A percentile compares a stretch with the other conserved stretches of the same genome.
phyloP scores from a whole-genome alignment of 2,329 filamentous ascomycete species.

The Verticillium nonalfalfae region DNA sequence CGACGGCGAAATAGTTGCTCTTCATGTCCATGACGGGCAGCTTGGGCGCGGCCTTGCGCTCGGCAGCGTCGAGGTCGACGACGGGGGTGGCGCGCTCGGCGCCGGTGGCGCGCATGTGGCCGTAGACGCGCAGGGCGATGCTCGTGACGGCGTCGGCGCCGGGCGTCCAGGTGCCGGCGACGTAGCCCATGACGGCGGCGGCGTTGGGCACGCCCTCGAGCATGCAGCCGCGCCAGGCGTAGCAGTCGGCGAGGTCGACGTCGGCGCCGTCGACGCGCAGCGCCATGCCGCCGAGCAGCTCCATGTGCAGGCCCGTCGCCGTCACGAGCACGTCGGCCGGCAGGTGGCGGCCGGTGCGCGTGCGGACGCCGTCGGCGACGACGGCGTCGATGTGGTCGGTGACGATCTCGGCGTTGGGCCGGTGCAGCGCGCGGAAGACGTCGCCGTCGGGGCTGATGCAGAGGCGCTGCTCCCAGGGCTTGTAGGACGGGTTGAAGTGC shows the following conservation, averaged over 20 bases:
- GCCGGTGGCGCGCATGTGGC: conserved; percentile 32
- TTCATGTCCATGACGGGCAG: conserved; percentile 18
- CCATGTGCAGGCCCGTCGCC: conserved; percentile 59
- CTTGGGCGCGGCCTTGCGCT: conserved; percentile 9
- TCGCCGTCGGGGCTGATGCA: conserved; percentile 58
- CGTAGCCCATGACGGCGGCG: conserved; percentile 57
- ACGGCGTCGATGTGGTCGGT: conserved; percentile 48
- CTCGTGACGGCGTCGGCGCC: conserved; percentile 50
- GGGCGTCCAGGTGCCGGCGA: conserved; percentile 61
- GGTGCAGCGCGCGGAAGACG: conserved; percentile 44
- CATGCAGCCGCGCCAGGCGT: conserved; percentile 60
- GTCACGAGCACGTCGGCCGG: conserved; percentile 63
- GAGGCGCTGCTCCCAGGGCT: conserved; percentile 68
- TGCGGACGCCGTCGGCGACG: conserved; percentile 38
- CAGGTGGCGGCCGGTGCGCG: conserved; percentile 36
- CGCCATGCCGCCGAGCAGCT: conserved; percentile 46
- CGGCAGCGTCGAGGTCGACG: conserved; percentile 5
- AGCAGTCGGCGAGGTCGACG: conserved; percentile 42
- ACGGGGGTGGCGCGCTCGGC: conserved; percentile 8
- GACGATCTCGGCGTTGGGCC: conserved; percentile 37
- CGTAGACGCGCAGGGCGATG: conserved; percentile 42
- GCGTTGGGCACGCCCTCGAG: conserved; percentile 61
- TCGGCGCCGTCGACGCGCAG: conserved; percentile 47
- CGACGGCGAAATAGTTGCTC: conserved; percentile 27
- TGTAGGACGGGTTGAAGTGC: conserved; percentile 60